These are phyloP conservation scores for Eragrostis nindensis DNA, from an alignment of 176 grass and related monocot genomes.

Conservation along the genomic window DNA sequence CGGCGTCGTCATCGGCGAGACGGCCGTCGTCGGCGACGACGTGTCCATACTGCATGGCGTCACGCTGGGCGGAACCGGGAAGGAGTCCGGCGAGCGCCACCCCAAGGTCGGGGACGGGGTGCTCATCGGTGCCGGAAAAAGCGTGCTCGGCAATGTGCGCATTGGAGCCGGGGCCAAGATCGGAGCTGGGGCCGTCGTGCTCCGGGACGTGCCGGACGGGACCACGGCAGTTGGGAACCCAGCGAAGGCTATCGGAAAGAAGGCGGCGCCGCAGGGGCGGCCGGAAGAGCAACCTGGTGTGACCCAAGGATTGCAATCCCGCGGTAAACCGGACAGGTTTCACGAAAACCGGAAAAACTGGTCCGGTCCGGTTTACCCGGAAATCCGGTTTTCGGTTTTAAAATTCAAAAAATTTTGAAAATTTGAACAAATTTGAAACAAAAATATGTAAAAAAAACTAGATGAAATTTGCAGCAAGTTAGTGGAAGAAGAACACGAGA, in stretches of 20 bases:
- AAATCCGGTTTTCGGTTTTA: too few species aligned
- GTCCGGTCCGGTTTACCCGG: too few species aligned
- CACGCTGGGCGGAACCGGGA: constrained; percentile 79
- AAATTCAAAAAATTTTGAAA: too few species aligned
- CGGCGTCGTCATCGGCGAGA: constrained; percentile 87
- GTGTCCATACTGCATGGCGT: constrained; percentile 85
- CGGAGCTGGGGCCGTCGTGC: constrained; percentile 78
- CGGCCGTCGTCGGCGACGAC: constrained; percentile 71
- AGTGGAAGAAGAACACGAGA: too few species aligned
- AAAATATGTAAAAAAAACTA: too few species aligned
- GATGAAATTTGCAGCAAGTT: too few species aligned
- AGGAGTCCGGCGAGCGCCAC: constrained; percentile 80
- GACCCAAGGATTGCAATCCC: constrained; percentile 83
- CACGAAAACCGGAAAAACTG: too few species aligned
- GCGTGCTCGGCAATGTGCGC: constrained; percentile 80
- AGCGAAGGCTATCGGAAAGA: constrained; percentile 52
- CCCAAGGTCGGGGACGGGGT: constrained; percentile 87
- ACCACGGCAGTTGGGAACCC: constrained; percentile 82
- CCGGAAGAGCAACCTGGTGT: constrained; percentile 42
- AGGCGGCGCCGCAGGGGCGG: constrained; percentile 45
- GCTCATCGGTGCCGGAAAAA: constrained; percentile 78
- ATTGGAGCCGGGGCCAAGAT: constrained; percentile 74
- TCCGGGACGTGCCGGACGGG: constrained; percentile 55
- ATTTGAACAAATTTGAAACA: too few species aligned
- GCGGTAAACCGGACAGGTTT: too few species aligned